Percentiles rank a stretch among this genome's conserved stretches.
Conservation (phyloP, 495 filamentous ascomycete genomes). For the Tuber aestivum region DNA sequence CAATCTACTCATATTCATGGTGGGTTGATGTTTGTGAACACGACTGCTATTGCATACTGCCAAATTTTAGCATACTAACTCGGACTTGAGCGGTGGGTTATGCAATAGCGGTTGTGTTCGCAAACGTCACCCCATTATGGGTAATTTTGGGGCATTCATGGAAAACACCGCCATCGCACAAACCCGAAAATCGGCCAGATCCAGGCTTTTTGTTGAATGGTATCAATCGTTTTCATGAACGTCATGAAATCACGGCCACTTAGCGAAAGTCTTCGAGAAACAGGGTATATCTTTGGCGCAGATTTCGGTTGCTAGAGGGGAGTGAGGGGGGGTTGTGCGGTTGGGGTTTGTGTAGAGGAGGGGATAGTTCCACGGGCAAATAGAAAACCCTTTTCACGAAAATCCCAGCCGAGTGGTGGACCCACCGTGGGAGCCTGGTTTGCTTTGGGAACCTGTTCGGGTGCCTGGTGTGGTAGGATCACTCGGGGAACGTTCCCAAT, state of each 20-base stretch:
- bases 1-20: background rate
- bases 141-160: background rate
- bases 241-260: background rate
- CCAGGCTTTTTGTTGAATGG: background rate
- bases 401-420: background rate
- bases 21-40: no score
- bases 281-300: background rate
- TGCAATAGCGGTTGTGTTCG: background rate
- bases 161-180: background rate
- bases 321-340: no score
- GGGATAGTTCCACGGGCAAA: background rate
- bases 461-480: background rate
- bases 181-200: background rate
- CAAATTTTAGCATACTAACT: no score
- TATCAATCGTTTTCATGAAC: background rate
- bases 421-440: background rate
- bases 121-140: no score
- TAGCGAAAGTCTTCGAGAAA: background rate
- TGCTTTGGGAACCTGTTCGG: background rate
- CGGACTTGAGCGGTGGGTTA: no score
- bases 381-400: background rate
- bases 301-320: background rate
- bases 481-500: background rate
- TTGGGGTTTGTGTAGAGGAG: no score
- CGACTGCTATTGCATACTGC: no score